Conservation (phyloP, 2,329 filamentous ascomycete species). For the Xylariaceae sp. region DNA sequence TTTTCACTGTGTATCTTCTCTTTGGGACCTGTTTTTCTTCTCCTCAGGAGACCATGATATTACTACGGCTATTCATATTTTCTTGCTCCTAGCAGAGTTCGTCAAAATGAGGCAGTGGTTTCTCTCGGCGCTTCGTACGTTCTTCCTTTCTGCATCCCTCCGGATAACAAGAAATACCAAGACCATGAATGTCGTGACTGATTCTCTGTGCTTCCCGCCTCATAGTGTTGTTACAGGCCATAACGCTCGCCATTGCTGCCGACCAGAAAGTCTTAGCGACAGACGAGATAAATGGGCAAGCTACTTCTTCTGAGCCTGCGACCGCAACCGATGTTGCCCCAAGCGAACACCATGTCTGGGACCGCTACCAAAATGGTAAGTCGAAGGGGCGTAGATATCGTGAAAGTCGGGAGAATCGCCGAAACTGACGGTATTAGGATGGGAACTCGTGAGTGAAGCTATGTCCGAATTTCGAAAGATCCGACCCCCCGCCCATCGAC, state of each 20-base stretch:
- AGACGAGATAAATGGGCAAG: slow-evolving; percentile 18
- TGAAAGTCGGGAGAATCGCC: neutral
- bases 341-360: slow-evolving; percentile 27
- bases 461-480: slow-evolving; percentile 46
- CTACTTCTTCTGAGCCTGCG: slow-evolving; percentile 22
- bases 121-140: slow-evolving; percentile 31
- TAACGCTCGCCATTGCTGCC: slow-evolving; percentile 23
- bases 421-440: slow-evolving; percentile 34
- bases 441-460: slow-evolving; percentile 50
- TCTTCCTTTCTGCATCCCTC: slow-evolving; percentile 1
- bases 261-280: slow-evolving; percentile 30
- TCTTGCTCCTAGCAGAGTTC: slow-evolving; percentile 31
- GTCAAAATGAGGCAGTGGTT: slow-evolving; percentile 31
- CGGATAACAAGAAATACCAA: neutral
- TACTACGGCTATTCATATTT: slow-evolving; percentile 21
- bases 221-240: slow-evolving; percentile 31
- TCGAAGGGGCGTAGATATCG: neutral
- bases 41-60: slow-evolving; percentile 30
- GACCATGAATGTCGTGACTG: slow-evolving; percentile 5
- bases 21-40: slow-evolving; percentile 9
- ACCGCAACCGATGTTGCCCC: slow-evolving; percentile 26
- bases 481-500: slow-evolving; percentile 41
- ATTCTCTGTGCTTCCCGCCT: neutral
- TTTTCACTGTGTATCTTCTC: slow-evolving; percentile 4
- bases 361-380: slow-evolving; percentile 33